Percentiles rank a stretch among this genome's conserved stretches.
phyloP scores from a whole-genome alignment of 768 basidiomycete genomes.

The Steccherinum ochraceum region DNA sequence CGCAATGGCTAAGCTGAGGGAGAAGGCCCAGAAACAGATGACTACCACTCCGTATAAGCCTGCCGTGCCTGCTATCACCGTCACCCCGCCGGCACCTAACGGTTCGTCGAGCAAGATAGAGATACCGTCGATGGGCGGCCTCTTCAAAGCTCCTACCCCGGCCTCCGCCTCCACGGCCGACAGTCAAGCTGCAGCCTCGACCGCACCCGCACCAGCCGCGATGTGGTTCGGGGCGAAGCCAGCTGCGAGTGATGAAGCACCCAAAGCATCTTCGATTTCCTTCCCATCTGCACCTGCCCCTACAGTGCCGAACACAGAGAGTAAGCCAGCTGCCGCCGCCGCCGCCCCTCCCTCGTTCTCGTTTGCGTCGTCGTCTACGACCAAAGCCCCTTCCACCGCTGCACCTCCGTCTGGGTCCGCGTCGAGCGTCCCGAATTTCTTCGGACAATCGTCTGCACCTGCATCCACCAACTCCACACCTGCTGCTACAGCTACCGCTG shows the following conservation, averaged over 20 bases:
- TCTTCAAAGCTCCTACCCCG: not conserved
- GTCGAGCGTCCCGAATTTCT: not conserved
- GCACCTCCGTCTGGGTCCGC: not conserved
- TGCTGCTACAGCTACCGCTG: constrained; percentile 1
- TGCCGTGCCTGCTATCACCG: not conserved
- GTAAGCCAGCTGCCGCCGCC: not conserved
- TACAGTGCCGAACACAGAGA: not conserved
- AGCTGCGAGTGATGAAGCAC: not conserved
- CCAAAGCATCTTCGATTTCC: not conserved
- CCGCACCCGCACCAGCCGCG: constrained; percentile 8
- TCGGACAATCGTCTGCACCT: constrained; percentile 5
- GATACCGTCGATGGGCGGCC: constrained; percentile 5
- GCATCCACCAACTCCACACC: constrained; percentile 6
- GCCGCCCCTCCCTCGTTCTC: not conserved
- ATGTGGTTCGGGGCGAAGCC: not conserved
- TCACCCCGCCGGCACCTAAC: not conserved
- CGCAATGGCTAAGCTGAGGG: constrained; percentile 68
- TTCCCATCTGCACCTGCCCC: constrained; percentile 3
- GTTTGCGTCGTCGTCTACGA: not conserved
- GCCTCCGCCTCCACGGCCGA: not conserved
- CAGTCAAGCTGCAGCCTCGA: constrained; percentile 14
- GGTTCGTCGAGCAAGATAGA: too few species aligned
- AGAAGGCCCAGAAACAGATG: constrained; percentile 33
- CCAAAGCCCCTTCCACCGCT: not conserved
- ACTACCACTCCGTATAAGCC: constrained; percentile 4